These are phyloP conservation scores for Syzygium oleosum DNA, from an alignment of 345 rosid genomes.

Conservation along the genomic window DNA sequence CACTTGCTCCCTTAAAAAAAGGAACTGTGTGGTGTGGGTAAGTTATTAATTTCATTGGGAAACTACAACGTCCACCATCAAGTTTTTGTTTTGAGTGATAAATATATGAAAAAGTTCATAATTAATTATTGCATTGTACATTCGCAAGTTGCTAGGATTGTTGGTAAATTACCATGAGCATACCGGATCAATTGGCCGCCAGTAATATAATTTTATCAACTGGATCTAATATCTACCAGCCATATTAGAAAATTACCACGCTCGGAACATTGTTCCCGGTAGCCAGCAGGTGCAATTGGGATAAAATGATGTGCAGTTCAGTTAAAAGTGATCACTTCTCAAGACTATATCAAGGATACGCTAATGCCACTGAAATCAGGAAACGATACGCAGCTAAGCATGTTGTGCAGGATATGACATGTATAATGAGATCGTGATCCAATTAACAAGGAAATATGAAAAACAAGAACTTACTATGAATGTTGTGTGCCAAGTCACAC, in stretches of 20 bases:
- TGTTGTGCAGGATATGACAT: background rate
- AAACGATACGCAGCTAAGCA: background rate
- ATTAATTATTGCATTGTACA: background rate
- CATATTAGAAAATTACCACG: no score
- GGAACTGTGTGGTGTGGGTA: background rate
- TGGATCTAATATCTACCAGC: background rate
- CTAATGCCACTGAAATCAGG: background rate
- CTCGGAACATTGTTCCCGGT: background rate
- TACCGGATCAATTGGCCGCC: no score
- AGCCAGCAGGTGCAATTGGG: background rate
- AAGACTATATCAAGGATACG: background rate
- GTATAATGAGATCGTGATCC: background rate
- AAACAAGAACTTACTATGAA: background rate
- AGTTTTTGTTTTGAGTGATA: no score
- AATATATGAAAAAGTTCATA: no score
- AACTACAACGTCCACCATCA: fast-evolving
- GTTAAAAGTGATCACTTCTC: background rate
- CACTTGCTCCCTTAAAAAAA: background rate
- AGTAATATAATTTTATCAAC: background rate
- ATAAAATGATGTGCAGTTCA: background rate
- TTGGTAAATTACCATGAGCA: background rate
- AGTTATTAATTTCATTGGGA: no score
- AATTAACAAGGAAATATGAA: background rate
- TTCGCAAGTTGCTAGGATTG: background rate
- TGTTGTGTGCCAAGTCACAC: background rate